Evolutionary conservation across 768 basidiomycete species (phyloP), one percentile per base, ranked within the genome.

Genomic region (Thelephora ganbajun): DNA sequence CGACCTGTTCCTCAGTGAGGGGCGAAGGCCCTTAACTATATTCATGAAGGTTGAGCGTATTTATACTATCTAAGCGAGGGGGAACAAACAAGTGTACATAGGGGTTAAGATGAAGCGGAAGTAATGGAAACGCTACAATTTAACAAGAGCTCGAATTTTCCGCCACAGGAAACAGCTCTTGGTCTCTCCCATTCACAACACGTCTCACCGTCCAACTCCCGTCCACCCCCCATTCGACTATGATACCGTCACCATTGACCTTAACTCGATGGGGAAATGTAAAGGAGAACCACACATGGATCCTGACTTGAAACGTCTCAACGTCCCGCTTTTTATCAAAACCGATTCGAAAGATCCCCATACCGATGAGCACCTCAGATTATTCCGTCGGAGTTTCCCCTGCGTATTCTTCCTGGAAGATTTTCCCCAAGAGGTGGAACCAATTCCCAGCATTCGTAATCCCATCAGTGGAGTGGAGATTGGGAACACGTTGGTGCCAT

Each of bases 251-350:
- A 6, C 57, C 64, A 7, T 35, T 48, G 9, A 23, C 33, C 0
- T 49, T 55, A 2, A 41, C 7, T 22, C 39, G 1, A 22, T 4
- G 12, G 14, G 14, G 39, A 33, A 47, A 26, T 83, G 81, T 52
- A 68, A 63, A 23, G 55, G 61, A 4, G 55, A 53, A 11, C 61
- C 64, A 6, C 72, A 82, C 70, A 77, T 57, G 60, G 48, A 50
- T 1, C 48, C 56, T 1, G 48, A 55, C 11, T 66, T 72, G 4
- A 49, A 50, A 14, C 55, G 53, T 1, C 65, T 83, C 45, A 82
- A 82, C 54, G 67, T 64, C 5, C 79, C 80, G 0, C 56, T 86
- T 35, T 86, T 73, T 62, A 68, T 85, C 48, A 73, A 84, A 9
- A 83, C 83, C 13, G 82, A 84, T 57, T 68, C 69, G 11, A 50